Percentiles rank a stretch among this genome's conserved stretches.
These are phyloP conservation scores for Eucalyptus urophylla DNA, from an alignment of 345 rosid species.

Conservation along the genomic window DNA sequence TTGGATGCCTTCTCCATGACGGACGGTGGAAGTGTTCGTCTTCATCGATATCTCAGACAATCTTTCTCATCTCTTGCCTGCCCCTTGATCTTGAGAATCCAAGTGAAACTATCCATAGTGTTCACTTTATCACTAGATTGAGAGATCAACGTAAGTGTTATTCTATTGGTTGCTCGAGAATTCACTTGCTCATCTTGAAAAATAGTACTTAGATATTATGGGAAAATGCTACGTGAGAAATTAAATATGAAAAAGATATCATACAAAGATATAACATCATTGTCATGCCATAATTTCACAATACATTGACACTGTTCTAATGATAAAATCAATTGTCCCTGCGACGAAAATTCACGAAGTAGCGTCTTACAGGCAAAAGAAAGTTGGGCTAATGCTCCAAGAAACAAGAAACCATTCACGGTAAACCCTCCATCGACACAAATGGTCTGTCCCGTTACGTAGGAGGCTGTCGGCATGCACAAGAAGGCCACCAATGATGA, in stretches of 20 bases:
- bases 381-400: neutral
- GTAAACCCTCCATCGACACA: conserved; percentile 35
- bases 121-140: neutral
- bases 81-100: neutral
- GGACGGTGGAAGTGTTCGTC: neutral
- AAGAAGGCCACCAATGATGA: conserved; percentile 24
- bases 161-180: neutral
- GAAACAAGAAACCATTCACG: conserved; percentile 6
- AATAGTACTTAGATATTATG: neutral
- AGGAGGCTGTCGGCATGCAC: conserved; percentile 38
- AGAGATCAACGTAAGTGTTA: neutral
- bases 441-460: conserved; percentile 28
- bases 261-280: neutral
- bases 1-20: neutral
- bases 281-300: neutral
- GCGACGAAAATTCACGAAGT: neutral
- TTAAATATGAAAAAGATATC: neutral
- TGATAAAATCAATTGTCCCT: neutral
- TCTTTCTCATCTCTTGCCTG: neutral
- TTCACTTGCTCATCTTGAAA: neutral
- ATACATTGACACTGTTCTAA: neutral
- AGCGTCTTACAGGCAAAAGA: neutral
- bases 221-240: neutral
- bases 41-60: neutral
- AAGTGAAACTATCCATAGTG: neutral